Conservation (phyloP, 768 basidiomycete genomes). For the Gloeostereum incarnatum region DNA sequence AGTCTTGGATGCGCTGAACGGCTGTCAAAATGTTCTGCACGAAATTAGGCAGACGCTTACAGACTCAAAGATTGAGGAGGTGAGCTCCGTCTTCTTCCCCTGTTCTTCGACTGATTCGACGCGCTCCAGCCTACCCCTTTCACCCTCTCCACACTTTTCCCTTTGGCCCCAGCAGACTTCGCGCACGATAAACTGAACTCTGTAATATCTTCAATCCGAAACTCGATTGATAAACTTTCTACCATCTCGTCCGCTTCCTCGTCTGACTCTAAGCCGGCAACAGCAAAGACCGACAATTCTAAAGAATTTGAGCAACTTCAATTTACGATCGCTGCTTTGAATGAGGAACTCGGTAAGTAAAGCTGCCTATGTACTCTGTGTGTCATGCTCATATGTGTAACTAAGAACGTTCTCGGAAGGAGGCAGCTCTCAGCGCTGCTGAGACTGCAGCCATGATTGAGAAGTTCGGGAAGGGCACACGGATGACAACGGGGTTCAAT, state of each 20-base stretch:
- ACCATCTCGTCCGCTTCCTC: conserved; percentile 15
- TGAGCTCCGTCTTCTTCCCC: conserved; percentile 13
- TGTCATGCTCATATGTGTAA: conserved; percentile 6
- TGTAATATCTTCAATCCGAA: conserved; percentile 32
- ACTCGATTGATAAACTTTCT: conserved; percentile 19
- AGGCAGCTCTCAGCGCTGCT: conserved; percentile 27
- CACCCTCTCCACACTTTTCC: conserved; percentile 42
- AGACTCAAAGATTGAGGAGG: conserved; percentile 39
- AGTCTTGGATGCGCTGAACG: conserved; percentile 55
- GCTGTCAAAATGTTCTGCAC: conserved; percentile 47
- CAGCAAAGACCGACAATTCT: conserved; percentile 12
- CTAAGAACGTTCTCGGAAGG: conserved; percentile 38
- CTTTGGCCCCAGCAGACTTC: conserved; percentile 38
- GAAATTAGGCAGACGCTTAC: conserved; percentile 22
- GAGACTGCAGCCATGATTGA: conserved; percentile 49
- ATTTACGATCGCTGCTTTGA: conserved; percentile 37
- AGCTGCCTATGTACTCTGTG: not conserved
- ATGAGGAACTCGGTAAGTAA: conserved; percentile 48
- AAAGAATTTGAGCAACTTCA: conserved; percentile 44
- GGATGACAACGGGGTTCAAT: conserved; percentile 17
- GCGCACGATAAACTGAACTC: conserved; percentile 37
- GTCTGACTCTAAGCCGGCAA: conserved; percentile 8
- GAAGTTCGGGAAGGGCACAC: conserved; percentile 39
- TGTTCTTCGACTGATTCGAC: not conserved
- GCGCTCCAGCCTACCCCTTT: conserved; percentile 31